A percentile compares a stretch with the other conserved stretches of the same genome.
phyloP scores from a whole-genome alignment of 2,329 filamentous ascomycete species.

The Cytospora leucostoma region DNA sequence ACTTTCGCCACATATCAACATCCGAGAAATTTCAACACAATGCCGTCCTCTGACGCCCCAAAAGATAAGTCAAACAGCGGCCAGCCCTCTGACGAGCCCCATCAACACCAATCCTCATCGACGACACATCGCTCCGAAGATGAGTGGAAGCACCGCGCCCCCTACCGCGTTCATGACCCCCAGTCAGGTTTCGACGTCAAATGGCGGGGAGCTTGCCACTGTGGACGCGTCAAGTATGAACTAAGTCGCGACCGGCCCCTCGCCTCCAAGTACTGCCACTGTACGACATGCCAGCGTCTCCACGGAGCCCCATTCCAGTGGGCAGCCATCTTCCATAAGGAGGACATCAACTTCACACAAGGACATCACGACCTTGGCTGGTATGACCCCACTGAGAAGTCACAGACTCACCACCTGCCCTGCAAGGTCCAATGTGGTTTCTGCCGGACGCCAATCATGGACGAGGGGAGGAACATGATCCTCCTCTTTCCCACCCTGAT shows the following conservation, averaged over 20 bases:
- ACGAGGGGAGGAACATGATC: conserved; percentile 84
- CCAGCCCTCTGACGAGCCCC: conserved; percentile 27
- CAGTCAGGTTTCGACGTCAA: conserved; percentile 35
- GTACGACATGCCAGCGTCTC: conserved; percentile 74
- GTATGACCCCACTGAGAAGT: conserved; percentile 67
- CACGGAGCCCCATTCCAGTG: conserved; percentile 88
- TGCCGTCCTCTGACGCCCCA: background rate
- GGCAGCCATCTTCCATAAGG: conserved; percentile 85
- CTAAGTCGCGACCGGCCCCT: conserved; percentile 70
- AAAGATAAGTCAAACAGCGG: conserved; percentile 24
- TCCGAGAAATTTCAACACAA: background rate
- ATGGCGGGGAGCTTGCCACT: conserved; percentile 62
- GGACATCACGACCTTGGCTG: conserved; percentile 67
- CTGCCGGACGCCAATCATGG: conserved; percentile 81
- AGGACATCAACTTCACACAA: conserved; percentile 67
- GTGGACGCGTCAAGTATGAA: conserved; percentile 73
- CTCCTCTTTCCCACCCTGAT: conserved; percentile 76
- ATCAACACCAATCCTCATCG: conserved; percentile 33
- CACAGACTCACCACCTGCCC: conserved; percentile 67
- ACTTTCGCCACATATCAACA: background rate
- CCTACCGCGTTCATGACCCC: conserved; percentile 32
- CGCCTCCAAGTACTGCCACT: conserved; percentile 80
- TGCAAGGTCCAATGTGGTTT: conserved; percentile 78
- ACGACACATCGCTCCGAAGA: conserved; percentile 32
- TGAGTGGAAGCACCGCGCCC: conserved; percentile 34